Percentiles rank a stretch among this genome's conserved stretches.
Evolutionary conservation across 2,329 filamentous ascomycete species (phyloP).

Genomic region (Alternaria arborescens): DNA sequence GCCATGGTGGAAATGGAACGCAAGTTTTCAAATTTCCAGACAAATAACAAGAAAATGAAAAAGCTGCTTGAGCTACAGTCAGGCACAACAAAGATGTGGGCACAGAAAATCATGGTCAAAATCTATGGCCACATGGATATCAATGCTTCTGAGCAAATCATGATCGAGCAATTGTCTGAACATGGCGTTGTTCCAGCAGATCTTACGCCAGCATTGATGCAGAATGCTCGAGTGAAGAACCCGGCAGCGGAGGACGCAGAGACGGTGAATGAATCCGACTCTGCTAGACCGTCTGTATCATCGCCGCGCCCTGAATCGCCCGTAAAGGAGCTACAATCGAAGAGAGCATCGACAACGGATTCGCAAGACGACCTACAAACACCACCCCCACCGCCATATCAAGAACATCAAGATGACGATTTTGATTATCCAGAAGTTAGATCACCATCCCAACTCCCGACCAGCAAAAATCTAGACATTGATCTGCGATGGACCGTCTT

Average conservation of each 20-base stretch:
- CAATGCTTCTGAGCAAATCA: slow-evolving; percentile 87
- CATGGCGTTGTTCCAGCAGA: slow-evolving; percentile 89
- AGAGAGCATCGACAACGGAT: slow-evolving; percentile 42
- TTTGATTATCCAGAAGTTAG: slow-evolving; percentile 81
- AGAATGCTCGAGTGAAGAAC: slow-evolving; percentile 91
- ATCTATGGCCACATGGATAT: slow-evolving; percentile 98
- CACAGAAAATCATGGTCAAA: slow-evolving; percentile 97
- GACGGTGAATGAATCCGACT: slow-evolving; percentile 30
- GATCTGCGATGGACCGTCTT: slow-evolving; percentile 97
- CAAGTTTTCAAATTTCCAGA: slow-evolving; percentile 69
- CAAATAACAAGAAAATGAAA: slow-evolving; percentile 71
- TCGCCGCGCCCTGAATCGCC: slow-evolving; percentile 39
- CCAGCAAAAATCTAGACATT: slow-evolving; percentile 87
- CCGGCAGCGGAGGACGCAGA: slow-evolving; percentile 72
- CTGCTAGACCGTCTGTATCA: slow-evolving; percentile 46
- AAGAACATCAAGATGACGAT: slow-evolving; percentile 71
- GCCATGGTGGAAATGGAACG: slow-evolving; percentile 80
- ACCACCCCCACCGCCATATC: slow-evolving; percentile 63
- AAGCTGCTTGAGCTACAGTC: slow-evolving; percentile 74
- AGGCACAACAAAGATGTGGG: slow-evolving; percentile 92
- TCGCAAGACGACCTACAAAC: slow-evolving; percentile 53
- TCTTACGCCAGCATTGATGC: slow-evolving; percentile 85
- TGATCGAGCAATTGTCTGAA: slow-evolving; percentile 96
- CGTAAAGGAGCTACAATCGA: slow-evolving; percentile 33
- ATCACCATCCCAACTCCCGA: slow-evolving; percentile 82